Evolutionary conservation across 1,139 yeast species (phyloP).

Genomic region (Protomyces lactucae-debilis): DNA sequence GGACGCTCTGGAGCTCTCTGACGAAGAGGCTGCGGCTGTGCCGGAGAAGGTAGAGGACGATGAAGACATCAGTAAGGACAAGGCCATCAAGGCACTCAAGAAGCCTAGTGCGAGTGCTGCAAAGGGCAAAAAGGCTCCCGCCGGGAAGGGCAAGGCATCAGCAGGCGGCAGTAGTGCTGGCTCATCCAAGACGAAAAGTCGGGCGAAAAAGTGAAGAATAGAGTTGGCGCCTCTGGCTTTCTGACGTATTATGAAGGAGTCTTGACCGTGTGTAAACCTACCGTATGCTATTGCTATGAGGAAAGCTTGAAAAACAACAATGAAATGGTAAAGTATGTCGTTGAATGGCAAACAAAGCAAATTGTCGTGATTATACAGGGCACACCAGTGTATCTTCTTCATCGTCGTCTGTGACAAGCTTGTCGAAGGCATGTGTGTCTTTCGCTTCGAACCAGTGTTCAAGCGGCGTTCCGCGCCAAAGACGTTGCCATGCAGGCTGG

Average conservation of each 20-base stretch:
- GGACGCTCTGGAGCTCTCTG: constrained; percentile 47
- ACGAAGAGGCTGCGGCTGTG: constrained; percentile 57
- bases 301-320: not conserved
- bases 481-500: constrained; percentile 15
- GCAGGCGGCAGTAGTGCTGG: constrained; percentile 32
- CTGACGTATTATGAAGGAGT: no score
- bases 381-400: not conserved
- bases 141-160: constrained; percentile 38
- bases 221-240: no score
- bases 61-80: constrained; percentile 36
- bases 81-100: constrained; percentile 42
- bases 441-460: constrained; percentile 12
- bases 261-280: no score
- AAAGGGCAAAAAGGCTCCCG: constrained; percentile 47
- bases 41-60: constrained; percentile 51
- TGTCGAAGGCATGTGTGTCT: not conserved
- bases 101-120: not conserved
- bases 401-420: not conserved
- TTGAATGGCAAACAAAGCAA: no score
- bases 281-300: no score
- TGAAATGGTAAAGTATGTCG: not conserved
- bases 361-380: not conserved
- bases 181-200: constrained; percentile 23
- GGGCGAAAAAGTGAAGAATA: constrained; percentile 3
- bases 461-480: constrained; percentile 16